Base-by-base conservation (phyloP, 306 rosid genomes). In the Hippophae rhamnoides region DNA sequence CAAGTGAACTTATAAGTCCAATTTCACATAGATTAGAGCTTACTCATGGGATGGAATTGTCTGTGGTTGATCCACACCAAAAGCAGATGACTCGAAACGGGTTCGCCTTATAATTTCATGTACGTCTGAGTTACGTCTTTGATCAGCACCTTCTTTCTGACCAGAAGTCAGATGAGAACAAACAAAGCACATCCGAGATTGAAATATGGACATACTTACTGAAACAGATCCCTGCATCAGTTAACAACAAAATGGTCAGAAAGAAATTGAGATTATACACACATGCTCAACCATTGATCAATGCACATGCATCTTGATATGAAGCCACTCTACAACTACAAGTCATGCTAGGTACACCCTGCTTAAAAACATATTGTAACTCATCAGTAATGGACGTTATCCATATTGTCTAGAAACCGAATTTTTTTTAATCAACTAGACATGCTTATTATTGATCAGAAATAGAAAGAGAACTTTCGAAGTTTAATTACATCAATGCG, bases 141-240 rank as follows among this genome's bases (percentile, higher is more conserved):
- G 80, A 48, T 82, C 95, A 3, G 89, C 87, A 52, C 96, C 89
- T 38, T 82, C 96, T 58, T 85, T 85, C 71, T 89, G 96, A 64
- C 99, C 99, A 50, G 99, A 92, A 66, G 93, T 76, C 68, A 92
- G 78, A 72, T 92, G 99, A 41, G 99, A 92, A 74, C 99, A 92
- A 69, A 92, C 95, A 61, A 92, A 88, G 79, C 96, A 92, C 79
- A 92, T 9, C 41, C 93, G 84, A 7, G 99, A 85, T 54, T 92
- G 99, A 61, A 79, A 92, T 43, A 92, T 83, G 11, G 96, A 85
- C 99, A 92, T 80, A 53, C 99, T 92, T 9, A 92, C 77, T 6
- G 99, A 88, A 73, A 92, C 96, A 14, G 99, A 92, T 18, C 99
- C 99, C 99, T 90, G 87, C 81, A 78, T 64, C 58, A 54, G 13